Base-by-base conservation (phyloP, 805 yeast genomes). In the Candida patagonica region DNA sequence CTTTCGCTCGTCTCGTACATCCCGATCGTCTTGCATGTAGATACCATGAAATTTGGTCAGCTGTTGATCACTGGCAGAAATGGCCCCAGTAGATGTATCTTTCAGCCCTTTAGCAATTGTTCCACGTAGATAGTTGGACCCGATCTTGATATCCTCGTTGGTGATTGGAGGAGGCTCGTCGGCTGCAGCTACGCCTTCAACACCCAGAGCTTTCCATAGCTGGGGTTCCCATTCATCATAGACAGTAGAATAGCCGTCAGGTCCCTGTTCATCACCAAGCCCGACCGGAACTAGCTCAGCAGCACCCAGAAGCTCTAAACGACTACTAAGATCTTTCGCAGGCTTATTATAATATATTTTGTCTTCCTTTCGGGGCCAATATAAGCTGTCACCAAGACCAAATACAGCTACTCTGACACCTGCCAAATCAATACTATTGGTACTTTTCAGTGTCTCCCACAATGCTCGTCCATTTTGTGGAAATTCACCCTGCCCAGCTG, bases 1-100 rank as follows among this genome's bases (percentile, higher is more conserved):
- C 65, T 88, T 89, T 57, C 96, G 79, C 52, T 83, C 81, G 42
- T 89, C 97, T 61, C 97, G 76, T 44, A 89, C 70, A 62, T 89
- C 97, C 68, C 97, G 84, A 60, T 89, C 97, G 62, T 89, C 97
- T 67, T 89, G 97, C 95, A 89, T 86, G 62, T 89, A 89, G 51
- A 87, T 86, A 65, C 97, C 97, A 62, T 89, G 97, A 76, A 89
- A 89, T 65, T 89, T 89, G 50, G 96, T 87, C 61, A 89, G 64
- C 64, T 88, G 96, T 65, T 87, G 94, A 63, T 87, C 96, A 42
- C 75, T 74, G 10, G 96, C 92, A 48, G 81, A 73, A 49, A 89
- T 83, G 12, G 95, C 88, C 48, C 96, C 96, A 7, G 97, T 89
- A 3, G 86, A 70, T 42, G 72, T 71, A 59, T 89, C 96, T 42